Percentiles rank a stretch among this genome's conserved stretches.
phyloP scores from a whole-genome alignment of 2,329 filamentous ascomycete genomes.

The Fusarium avenaceum region DNA sequence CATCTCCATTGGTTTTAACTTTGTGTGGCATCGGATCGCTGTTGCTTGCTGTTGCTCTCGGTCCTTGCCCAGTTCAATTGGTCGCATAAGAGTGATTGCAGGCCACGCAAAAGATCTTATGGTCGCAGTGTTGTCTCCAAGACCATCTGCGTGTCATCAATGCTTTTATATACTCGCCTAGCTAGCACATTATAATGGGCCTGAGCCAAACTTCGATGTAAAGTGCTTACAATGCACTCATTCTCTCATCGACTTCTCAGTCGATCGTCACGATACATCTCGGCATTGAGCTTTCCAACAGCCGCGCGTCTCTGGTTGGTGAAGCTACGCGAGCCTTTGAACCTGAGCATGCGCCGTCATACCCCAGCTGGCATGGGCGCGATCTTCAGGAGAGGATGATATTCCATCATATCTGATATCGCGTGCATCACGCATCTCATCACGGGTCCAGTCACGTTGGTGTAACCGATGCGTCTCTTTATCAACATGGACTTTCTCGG shows the following conservation, averaged over 20 bases:
- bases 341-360: constrained; percentile 26
- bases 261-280: constrained; percentile 15
- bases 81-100: not conserved
- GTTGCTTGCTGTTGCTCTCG: not conserved
- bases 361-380: constrained; percentile 32
- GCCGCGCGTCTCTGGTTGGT: constrained; percentile 36
- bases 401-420: constrained; percentile 32
- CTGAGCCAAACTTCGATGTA: constrained; percentile 4
- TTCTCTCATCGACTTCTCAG: not conserved
- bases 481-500: constrained; percentile 3
- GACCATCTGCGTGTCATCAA: not conserved
- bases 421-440: constrained; percentile 30
- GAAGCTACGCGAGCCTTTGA: constrained; percentile 37
- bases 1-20: constrained; percentile 10
- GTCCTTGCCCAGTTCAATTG: not conserved
- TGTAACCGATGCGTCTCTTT: constrained; percentile 26
- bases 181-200: not conserved
- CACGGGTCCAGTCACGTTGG: constrained; percentile 32
- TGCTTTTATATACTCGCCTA: not conserved
- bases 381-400: constrained; percentile 13
- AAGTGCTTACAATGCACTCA: constrained; percentile 1
- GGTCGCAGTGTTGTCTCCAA: not conserved
- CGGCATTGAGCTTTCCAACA: constrained; percentile 10
- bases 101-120: not conserved
- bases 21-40: constrained; percentile 29